These are phyloP conservation scores for Xylaria venustula DNA, from an alignment of 495 filamentous ascomycete genomes.

Conservation along the genomic window DNA sequence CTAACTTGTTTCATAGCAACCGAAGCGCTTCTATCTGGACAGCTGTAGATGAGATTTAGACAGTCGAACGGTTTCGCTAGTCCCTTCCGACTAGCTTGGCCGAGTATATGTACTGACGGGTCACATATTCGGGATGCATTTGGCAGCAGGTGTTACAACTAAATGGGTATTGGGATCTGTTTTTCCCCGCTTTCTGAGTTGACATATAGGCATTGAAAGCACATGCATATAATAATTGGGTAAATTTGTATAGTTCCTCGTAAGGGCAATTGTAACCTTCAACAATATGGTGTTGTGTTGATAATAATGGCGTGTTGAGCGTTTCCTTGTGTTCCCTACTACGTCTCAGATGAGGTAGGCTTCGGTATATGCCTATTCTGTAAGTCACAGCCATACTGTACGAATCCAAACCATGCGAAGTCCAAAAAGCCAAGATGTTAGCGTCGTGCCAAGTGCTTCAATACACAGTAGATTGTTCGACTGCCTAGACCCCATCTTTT, in stretches of 20 bases:
- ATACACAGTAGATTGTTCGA: no score
- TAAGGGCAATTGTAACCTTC: neutral
- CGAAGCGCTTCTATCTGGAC: conserved; percentile 70
- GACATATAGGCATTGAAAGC: conserved; percentile 6
- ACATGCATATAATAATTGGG: conserved; percentile 16
- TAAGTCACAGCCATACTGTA: no score
- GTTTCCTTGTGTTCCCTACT: no score
- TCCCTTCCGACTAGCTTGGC: neutral
- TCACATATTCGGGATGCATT: conserved; percentile 8
- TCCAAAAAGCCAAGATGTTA: no score
- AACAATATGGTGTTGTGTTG: no score
- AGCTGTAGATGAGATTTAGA: conserved; percentile 48
- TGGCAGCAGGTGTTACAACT: conserved; percentile 12
- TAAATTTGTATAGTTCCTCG: neutral
- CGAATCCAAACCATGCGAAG: no score
- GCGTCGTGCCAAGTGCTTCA: no score
- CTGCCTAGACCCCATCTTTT: no score
- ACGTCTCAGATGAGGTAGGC: no score
- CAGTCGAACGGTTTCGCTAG: neutral
- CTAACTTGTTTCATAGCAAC: conserved; percentile 57
- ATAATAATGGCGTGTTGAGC: no score
- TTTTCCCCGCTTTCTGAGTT: neutral
- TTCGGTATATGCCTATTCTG: no score
- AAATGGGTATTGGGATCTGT: conserved; percentile 1
- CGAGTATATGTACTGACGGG: neutral